Evolutionary conservation across 1,284 basidiomycete genomes (phyloP), one percentile per base, ranked within the genome.

Genomic region (Ceratobasidium sp.): DNA sequence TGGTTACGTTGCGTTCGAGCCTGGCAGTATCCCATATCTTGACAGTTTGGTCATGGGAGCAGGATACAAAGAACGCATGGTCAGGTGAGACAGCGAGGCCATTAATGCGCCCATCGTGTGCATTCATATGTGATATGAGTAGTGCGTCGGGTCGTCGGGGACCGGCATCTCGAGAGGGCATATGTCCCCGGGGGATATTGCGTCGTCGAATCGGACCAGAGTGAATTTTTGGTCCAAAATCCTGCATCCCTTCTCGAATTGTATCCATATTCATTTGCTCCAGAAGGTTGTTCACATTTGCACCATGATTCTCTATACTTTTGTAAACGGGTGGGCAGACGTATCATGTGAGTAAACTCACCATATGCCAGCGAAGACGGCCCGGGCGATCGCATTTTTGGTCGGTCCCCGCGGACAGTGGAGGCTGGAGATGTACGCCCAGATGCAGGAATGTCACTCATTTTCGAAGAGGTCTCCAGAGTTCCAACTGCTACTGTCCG

Each of bases 201-300:
- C 92, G 89, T 48, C 92, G 85, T 43, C 92, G 88, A 12, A 90
- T 81, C 14, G 93, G 91, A 0, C 91, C 90, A 74, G 92, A 90
- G 75, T 92, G 90, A 1, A 96, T 87, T 61, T 86, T 87, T 0
- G 95, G 94, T 3, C 95, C 96, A 78, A 98, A 96, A 78, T 98
- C 95, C 43, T 90, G 85, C 73, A 94, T 88, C 0, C 94, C 85
- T 76, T 96, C 93, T 39, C 90, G 88, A 77, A 83, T 84, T 76
- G 90, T 93, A 78, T 96, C 93, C 58, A 94, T 83, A 78, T 95
- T 96, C n/a, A 96, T 84, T 69, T 93, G 91, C 78, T 97, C 95
- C 16, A 98, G 83, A 16, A 95, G 82, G 67, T 92, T 91, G 78
- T 88, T 91, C 75, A 97, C 92, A 1, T 92, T 92, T 28, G 90